These are phyloP conservation scores for Volvox africanus DNA, from an alignment of 139 green algal species.

Conservation along the genomic window DNA sequence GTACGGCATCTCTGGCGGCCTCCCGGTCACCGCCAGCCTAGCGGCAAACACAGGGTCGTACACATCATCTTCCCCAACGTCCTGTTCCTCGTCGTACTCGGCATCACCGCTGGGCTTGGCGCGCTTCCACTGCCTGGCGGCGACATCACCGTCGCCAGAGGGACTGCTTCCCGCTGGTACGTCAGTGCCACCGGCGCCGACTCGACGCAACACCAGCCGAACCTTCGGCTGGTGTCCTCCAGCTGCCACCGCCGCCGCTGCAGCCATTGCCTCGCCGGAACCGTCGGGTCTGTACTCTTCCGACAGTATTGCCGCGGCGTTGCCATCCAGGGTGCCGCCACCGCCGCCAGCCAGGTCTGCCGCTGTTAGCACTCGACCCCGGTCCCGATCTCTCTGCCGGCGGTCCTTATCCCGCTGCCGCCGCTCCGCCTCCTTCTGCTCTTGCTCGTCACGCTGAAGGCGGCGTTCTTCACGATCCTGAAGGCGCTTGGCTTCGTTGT, in stretches of 20 bases:
- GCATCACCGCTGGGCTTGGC: not conserved
- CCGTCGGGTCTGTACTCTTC: not conserved
- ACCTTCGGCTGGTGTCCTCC: constrained; percentile 9
- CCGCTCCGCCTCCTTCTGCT: not conserved
- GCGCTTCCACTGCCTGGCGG: not conserved
- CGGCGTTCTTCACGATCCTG: not conserved
- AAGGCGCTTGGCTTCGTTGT: not conserved
- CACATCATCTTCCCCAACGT: not conserved
- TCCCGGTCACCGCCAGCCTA: not conserved
- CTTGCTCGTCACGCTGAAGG: not conserved
- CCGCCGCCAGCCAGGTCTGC: not conserved
- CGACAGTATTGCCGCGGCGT: not conserved
- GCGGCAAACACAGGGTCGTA: not conserved
- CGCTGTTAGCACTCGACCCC: not conserved
- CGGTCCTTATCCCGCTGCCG: constrained; percentile 20
- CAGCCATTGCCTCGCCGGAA: not conserved
- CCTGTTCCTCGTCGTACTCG: not conserved
- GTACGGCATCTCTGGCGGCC: not conserved
- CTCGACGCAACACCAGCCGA: constrained; percentile 11
- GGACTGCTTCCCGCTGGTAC: not conserved
- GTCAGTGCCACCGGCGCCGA: not conserved
- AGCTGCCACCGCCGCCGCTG: not conserved
- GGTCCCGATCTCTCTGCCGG: not conserved
- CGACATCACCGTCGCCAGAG: not conserved
- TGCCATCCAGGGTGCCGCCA: not conserved